phyloP scores from a whole-genome alignment of 2,329 filamentous ascomycete genomes.

The Parastagonospora avenae region DNA sequence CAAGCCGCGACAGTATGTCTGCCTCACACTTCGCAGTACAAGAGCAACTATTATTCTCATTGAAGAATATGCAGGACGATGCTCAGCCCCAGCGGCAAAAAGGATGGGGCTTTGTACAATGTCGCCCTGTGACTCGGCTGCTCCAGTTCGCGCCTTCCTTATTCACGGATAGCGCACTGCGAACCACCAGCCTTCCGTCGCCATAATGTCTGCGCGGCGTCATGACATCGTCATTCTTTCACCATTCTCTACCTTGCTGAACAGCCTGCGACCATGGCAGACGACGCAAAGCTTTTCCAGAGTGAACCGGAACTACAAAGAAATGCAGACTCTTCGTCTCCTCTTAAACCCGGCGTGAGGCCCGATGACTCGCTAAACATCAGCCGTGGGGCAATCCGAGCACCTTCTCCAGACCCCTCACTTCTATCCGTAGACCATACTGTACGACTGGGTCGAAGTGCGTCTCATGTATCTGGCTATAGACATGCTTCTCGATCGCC shows the following conservation, averaged over 20 bases:
- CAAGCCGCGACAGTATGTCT: too few relatives aligned
- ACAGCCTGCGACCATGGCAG: constrained; percentile 14
- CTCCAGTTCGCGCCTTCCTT: constrained; percentile 26
- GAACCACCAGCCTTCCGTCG: constrained; percentile 4
- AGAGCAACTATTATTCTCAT: too few relatives aligned
- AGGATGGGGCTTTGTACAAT: neutral
- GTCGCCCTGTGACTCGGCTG: neutral
- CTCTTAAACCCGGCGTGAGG: constrained; percentile 37
- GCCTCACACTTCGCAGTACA: too few relatives aligned
- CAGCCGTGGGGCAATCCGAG: constrained; percentile 37
- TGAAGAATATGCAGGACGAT: neutral
- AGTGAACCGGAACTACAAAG: neutral
- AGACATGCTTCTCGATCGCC: constrained; percentile 33
- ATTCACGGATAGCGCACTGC: constrained; percentile 21
- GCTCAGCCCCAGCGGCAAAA: neutral
- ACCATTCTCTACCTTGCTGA: neutral
- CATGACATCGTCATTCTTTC: constrained; percentile 9
- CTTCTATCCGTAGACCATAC: constrained; percentile 43
- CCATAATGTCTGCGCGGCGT: constrained; percentile 13
- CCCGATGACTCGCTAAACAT: constrained; percentile 30
- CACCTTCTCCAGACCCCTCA: constrained; percentile 40
- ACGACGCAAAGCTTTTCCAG: constrained; percentile 27
- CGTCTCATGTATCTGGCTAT: constrained; percentile 18
- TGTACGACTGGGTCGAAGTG: constrained; percentile 30
- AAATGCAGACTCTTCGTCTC: constrained; percentile 1